phyloP scores from a whole-genome alignment of 495 filamentous ascomycete species.

The Penicillium angulare region DNA sequence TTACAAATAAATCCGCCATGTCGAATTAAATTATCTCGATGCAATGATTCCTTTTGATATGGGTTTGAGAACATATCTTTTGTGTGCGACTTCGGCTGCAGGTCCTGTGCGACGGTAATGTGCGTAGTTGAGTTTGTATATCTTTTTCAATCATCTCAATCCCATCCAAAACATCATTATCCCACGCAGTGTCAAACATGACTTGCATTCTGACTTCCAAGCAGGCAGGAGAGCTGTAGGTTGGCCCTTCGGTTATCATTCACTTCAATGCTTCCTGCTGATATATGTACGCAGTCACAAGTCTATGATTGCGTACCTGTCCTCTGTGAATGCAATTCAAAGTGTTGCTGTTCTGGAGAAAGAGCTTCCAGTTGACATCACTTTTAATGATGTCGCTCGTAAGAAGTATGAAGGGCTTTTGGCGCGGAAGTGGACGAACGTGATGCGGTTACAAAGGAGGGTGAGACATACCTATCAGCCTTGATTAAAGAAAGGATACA shows the following conservation, averaged over 20 bases:
- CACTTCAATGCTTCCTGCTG: too few relatives aligned
- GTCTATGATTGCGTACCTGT: slow-evolving; percentile 82
- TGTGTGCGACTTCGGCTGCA: not conserved
- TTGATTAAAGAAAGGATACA: not conserved
- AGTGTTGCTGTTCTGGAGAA: slow-evolving; percentile 59
- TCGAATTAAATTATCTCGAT: not conserved
- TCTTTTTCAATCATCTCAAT: too few relatives aligned
- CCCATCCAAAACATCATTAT: too few relatives aligned
- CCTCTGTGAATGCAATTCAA: slow-evolving; percentile 60
- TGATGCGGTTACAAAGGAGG: slow-evolving; percentile 89
- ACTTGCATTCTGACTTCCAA: slow-evolving; percentile 52
- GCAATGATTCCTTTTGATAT: too few relatives aligned
- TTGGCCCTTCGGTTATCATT: too few relatives aligned
- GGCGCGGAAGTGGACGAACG: slow-evolving; percentile 96
- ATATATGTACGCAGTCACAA: too few relatives aligned
- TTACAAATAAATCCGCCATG: not conserved
- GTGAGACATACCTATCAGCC: slow-evolving; percentile 39
- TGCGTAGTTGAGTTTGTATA: not conserved
- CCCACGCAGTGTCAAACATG: too few relatives aligned
- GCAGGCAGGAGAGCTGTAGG: slow-evolving; percentile 85
- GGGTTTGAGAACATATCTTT: not conserved
- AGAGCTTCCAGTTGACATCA: slow-evolving; percentile 57
- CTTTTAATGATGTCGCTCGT: slow-evolving; percentile 69
- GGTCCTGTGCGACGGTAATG: not conserved
- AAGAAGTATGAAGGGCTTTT: slow-evolving; percentile 89